phyloP scores from a whole-genome alignment of 139 green algal species.

The Auxenochlorella pyrenoidosa region DNA sequence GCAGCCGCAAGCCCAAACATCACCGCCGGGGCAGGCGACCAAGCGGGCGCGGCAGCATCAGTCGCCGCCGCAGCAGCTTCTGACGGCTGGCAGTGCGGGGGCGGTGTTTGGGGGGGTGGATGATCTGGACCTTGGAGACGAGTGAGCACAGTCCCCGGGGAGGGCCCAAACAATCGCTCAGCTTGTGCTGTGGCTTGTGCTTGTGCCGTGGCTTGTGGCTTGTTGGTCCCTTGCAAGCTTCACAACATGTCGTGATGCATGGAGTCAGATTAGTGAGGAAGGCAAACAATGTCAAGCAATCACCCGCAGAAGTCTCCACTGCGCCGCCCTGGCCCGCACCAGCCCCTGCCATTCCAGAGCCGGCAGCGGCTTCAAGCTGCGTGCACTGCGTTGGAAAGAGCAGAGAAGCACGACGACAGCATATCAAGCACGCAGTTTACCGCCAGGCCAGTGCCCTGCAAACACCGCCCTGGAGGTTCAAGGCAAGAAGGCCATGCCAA shows the following conservation, averaged over 20 bases:
- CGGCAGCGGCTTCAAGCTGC: neutral
- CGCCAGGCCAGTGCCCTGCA: neutral
- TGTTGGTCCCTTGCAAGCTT: neutral
- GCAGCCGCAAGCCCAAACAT: neutral
- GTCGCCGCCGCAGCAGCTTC: neutral
- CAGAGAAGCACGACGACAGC: neutral
- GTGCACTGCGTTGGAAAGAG: neutral
- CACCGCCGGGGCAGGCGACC: neutral
- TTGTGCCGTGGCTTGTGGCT: neutral
- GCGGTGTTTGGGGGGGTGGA: slow-evolving; percentile 7
- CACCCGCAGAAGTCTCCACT: neutral
- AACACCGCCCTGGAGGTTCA: neutral
- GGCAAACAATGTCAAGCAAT: neutral
- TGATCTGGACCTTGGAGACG: slow-evolving; percentile 16
- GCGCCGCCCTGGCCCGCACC: neutral
- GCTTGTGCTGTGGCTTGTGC: neutral
- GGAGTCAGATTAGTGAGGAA: too few relatives aligned
- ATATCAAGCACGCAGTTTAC: neutral
- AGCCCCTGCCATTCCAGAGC: neutral
- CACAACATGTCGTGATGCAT: too few relatives aligned
- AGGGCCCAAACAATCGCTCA: neutral
- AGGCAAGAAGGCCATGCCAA: neutral
- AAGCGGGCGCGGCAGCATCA: slow-evolving; percentile 22
- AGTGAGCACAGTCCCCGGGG: neutral
- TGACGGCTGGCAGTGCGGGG: neutral